phyloP scores from a whole-genome alignment of 2,329 filamentous ascomycete genomes.

The Geosmithia morbida region DNA sequence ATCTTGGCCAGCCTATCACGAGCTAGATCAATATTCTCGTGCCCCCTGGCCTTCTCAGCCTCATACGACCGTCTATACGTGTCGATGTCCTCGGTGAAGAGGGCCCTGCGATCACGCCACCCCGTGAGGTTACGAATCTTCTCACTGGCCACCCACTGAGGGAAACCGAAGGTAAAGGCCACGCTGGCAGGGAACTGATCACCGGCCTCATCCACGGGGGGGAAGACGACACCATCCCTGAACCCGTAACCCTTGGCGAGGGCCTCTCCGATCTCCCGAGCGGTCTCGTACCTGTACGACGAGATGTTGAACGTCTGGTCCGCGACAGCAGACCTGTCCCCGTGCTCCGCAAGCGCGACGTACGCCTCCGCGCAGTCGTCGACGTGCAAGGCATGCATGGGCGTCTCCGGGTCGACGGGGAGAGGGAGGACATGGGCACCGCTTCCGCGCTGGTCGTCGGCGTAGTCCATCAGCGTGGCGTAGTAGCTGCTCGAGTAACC shows the following conservation, averaged over 20 bases:
- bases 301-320: slow-evolving; percentile 32
- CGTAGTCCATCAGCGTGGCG: slow-evolving; percentile 21
- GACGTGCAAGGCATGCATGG: slow-evolving; percentile 31
- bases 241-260: slow-evolving; percentile 25
- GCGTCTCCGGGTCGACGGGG: slow-evolving; percentile 17
- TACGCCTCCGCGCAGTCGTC: slow-evolving; percentile 35
- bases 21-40: slow-evolving; percentile 1
- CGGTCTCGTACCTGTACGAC: slow-evolving; percentile 25
- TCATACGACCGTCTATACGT: slow-evolving; percentile 24
- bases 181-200: slow-evolving; percentile 7
- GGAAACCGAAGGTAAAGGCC: slow-evolving; percentile 16
- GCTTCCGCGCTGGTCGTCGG: slow-evolving; percentile 8
- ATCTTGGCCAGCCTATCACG: background rate
- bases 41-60: slow-evolving; percentile 4
- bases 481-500: slow-evolving; percentile 30
- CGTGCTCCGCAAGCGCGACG: slow-evolving; percentile 24
- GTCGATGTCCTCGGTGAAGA: slow-evolving; percentile 20
- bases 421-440: slow-evolving; percentile 13
- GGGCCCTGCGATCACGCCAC: slow-evolving; percentile 20
- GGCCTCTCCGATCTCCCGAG: slow-evolving; percentile 20
- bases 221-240: slow-evolving; percentile 12
- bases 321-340: slow-evolving; percentile 13
- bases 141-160: slow-evolving; percentile 26
- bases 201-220: slow-evolving; percentile 1
- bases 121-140: slow-evolving; percentile 23